phyloP scores from a whole-genome alignment of 2,329 filamentous ascomycete genomes.

The Cercospora sp. region DNA sequence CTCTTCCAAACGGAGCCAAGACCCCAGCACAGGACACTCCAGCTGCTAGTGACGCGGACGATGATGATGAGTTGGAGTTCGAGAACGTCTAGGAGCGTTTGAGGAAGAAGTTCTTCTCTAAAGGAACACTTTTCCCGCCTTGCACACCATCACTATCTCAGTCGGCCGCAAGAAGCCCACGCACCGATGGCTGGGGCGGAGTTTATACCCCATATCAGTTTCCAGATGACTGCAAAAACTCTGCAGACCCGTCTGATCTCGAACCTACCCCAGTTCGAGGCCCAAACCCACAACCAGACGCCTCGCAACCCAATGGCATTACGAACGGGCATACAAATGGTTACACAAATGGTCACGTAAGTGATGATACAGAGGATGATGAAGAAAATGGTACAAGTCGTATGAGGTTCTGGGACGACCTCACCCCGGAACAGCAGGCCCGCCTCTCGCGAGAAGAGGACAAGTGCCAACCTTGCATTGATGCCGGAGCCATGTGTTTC shows the following conservation, averaged over 20 bases:
- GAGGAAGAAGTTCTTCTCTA: background rate
- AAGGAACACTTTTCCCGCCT: background rate
- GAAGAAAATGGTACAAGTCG: background rate
- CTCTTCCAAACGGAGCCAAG: conserved; percentile 26
- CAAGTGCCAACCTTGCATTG: background rate
- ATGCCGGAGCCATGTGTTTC: conserved; percentile 2
- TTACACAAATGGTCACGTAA: background rate
- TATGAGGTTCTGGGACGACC: background rate
- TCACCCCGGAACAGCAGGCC: background rate
- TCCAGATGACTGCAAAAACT: background rate
- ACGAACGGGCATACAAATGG: background rate
- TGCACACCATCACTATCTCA: background rate
- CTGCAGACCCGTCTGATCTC: background rate
- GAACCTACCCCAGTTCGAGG: background rate
- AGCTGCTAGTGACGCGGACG: conserved; percentile 43
- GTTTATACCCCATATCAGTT: background rate
- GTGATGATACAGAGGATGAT: background rate
- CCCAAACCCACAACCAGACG: background rate
- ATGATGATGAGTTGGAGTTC: conserved; percentile 51
- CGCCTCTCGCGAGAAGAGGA: background rate
- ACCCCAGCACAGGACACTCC: conserved; percentile 39
- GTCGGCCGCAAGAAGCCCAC: background rate
- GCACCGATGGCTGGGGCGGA: background rate
- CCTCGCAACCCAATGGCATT: background rate
- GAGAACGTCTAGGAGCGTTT: conserved; percentile 42